A percentile compares a stretch with the other conserved stretches of the same genome.
phyloP scores from a whole-genome alignment of 169 alveolate genomes.

The Plasmodium vinckei region DNA sequence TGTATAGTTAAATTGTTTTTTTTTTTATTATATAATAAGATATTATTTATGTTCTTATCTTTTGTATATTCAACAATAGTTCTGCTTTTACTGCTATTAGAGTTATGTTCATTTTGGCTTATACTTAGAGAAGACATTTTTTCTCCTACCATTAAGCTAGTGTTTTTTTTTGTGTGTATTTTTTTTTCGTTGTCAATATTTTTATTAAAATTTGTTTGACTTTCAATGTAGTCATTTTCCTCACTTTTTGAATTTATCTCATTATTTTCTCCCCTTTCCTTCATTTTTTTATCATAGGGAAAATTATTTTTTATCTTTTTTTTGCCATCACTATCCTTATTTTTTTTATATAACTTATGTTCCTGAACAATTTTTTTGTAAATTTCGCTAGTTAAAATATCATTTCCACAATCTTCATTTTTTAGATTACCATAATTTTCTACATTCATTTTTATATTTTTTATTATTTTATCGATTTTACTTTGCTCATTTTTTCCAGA shows the following conservation, averaged over 20 bases:
- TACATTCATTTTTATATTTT: background rate
- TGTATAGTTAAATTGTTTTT: constrained; percentile 16
- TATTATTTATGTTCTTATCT: constrained; percentile 34
- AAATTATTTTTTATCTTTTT: constrained; percentile 1
- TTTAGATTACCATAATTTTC: background rate
- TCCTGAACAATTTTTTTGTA: constrained; percentile 36
- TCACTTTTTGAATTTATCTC: no score
- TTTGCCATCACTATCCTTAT: background rate
- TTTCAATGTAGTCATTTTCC: background rate
- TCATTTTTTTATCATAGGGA: background rate
- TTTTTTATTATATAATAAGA: background rate
- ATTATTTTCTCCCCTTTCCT: background rate
- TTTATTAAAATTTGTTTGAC: background rate
- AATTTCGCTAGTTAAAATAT: constrained; percentile 25
- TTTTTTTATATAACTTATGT: constrained; percentile 14
- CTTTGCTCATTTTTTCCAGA: no score
- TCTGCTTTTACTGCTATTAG: background rate
- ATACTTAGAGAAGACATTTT: background rate
- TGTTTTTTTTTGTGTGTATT: background rate
- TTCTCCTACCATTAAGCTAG: background rate
- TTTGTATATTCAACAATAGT: constrained; percentile 11
- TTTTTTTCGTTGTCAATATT: background rate
- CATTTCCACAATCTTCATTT: background rate
- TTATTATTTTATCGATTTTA: background rate
- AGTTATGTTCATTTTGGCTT: background rate